phyloP scores from a whole-genome alignment of 306 rosid genomes.

The Sesbania bispinosa region DNA sequence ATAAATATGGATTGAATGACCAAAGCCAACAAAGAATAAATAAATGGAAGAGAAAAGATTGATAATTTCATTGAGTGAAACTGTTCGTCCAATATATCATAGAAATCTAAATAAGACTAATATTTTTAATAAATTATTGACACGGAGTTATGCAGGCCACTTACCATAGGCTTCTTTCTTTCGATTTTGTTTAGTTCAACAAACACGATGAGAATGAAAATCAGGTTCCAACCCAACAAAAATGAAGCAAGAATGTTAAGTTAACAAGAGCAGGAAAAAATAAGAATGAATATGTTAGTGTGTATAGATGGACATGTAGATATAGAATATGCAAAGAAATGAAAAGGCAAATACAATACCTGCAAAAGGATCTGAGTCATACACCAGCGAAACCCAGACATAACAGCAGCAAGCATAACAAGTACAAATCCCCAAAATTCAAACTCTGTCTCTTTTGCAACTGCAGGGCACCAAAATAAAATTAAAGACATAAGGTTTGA shows the following conservation, averaged over 20 bases:
- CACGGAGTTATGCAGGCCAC: conserved; percentile 35
- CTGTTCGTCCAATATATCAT: background rate
- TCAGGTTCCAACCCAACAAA: conserved; percentile 46
- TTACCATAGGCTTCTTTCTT: conserved; percentile 93
- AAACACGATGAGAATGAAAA: conserved; percentile 30
- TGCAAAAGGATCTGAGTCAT: conserved; percentile 98
- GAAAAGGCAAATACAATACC: conserved; percentile 43
- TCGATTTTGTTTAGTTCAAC: conserved; percentile 39
- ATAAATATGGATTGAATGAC: background rate
- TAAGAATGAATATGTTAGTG: background rate
- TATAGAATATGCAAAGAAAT: background rate
- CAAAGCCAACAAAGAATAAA: background rate
- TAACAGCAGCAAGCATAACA: conserved; percentile 98
- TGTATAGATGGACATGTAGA: background rate
- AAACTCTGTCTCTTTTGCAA: conserved; percentile 87
- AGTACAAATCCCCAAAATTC: conserved; percentile 81
- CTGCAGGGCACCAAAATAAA: conserved; percentile 41
- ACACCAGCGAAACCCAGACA: conserved; percentile 98
- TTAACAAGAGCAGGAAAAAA: conserved; percentile 7
- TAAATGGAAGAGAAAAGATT: too few species aligned
- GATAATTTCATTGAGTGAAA: background rate
- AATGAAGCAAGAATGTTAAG: conserved; percentile 26
- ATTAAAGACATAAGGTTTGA: conserved; percentile 22
- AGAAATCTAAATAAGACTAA: conserved; percentile 4
- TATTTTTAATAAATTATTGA: conserved; percentile 4